These are phyloP conservation scores for Colletotrichum aenigma DNA, from an alignment of 2,329 filamentous ascomycete genomes.

Conservation along the genomic window DNA sequence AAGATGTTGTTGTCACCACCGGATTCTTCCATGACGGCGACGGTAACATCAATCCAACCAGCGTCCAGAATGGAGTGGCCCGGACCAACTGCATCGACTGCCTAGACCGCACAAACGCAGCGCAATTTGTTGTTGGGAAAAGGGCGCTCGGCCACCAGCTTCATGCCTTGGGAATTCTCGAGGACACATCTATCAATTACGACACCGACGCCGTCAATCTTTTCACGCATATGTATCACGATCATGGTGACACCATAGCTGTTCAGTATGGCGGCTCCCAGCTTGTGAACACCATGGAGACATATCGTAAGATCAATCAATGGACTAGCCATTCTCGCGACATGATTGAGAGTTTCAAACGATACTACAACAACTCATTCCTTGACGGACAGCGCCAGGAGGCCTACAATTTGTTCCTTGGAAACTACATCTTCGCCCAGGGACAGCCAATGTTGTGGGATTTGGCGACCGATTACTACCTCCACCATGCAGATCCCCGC, in stretches of 20 bases:
- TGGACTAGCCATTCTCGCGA: slow-evolving; percentile 98
- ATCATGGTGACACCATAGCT: slow-evolving; percentile 96
- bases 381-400: slow-evolving; percentile 97
- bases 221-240: slow-evolving; percentile 98
- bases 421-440: slow-evolving; percentile 88
- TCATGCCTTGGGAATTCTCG: slow-evolving; percentile 87
- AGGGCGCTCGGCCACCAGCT: slow-evolving; percentile 90
- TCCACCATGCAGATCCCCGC: slow-evolving; percentile 87
- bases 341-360: slow-evolving; percentile 99
- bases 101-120: slow-evolving; percentile 94
- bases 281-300: slow-evolving; percentile 98
- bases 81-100: slow-evolving; percentile 99
- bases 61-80: slow-evolving; percentile 88
- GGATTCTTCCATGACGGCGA: slow-evolving; percentile 96
- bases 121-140: slow-evolving; percentile 97
- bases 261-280: slow-evolving; percentile 98
- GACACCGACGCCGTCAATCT: slow-evolving; percentile 96
- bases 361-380: slow-evolving; percentile 99
- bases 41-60: slow-evolving; percentile 65
- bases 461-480: slow-evolving; percentile 90
- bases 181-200: slow-evolving; percentile 80
- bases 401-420: slow-evolving; percentile 95
- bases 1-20: slow-evolving; percentile 82
- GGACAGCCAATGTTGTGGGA: slow-evolving; percentile 98
- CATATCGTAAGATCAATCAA: slow-evolving; percentile 97